Base-by-base conservation (phyloP, 495 filamentous ascomycete genomes). In the Talaromyces borbonicus region DNA sequence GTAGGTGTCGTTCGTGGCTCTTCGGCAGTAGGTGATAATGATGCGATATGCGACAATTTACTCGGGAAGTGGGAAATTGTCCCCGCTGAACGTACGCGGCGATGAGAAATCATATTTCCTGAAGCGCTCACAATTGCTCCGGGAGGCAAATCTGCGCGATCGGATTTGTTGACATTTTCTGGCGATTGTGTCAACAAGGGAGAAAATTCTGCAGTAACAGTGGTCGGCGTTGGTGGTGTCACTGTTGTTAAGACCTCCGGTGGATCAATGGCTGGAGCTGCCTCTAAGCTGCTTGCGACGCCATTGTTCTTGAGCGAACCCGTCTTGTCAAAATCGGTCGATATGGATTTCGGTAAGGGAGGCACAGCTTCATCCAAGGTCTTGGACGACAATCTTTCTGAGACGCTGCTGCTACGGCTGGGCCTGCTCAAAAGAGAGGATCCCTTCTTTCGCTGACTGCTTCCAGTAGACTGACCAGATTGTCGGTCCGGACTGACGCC, bases 11-110 rank as follows among this genome's bases (percentile, higher is more conserved):
- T 67, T 49, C 75, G 80, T 8, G 54, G 50, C 57, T 84, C 80
- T 50, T 84, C 81, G 26, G 73, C 57, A 2, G 80, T 85, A 12
- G 92, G 88, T 24, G 85, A 84, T 35, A 93, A 61, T 6, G 80
- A 78, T 22, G 83, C 76, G 5, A 83, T 81, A 50, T 83, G 88
- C 8, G 90, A 94, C 20, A 97, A 69, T 60, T 90, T 96, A 67
- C 88, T 95, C 8, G 89, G 88, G n/a, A 75, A 79, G 51, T 77
- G 75, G 42, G 74, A 67, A 47, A 69, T 66, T 36, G 84, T 83
- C 47, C 43, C 43, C 14, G 81, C 76, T 39, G 83, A 85, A 47
- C 79, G 74, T 31, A 73, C 75, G 4, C 83, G 73, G 31, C 82
- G 70, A 51, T 77, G 86, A 25, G 84, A 79, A 62, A 85, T 89